Percentiles rank a stretch among this genome's conserved stretches.
These are phyloP conservation scores for Talaromyces liani DNA, from an alignment of 495 filamentous ascomycete genomes.

Conservation along the genomic window DNA sequence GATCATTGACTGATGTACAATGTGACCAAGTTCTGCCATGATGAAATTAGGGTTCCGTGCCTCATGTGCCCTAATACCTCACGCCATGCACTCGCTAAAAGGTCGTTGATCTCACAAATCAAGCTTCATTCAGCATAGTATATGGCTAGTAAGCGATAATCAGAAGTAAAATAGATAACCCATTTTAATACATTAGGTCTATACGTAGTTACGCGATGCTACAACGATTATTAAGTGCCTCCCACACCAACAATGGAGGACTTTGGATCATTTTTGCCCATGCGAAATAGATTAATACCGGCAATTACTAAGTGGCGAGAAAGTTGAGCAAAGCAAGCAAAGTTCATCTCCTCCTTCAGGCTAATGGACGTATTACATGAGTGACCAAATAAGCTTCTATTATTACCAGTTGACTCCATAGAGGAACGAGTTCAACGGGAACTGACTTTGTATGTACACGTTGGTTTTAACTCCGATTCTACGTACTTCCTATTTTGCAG, in stretches of 20 bases:
- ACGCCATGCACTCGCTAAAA: too few species aligned
- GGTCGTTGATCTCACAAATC: background rate
- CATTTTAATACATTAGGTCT: background rate
- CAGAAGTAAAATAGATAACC: background rate
- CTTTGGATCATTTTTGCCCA: background rate
- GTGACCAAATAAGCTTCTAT: background rate
- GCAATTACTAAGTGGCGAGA: background rate
- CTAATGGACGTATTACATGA: background rate
- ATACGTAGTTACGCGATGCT: background rate
- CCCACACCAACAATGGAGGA: background rate
- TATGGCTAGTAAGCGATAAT: background rate
- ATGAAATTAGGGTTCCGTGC: background rate
- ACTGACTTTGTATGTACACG: background rate
- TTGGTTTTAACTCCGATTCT: background rate
- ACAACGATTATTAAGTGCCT: background rate
- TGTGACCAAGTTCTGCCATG: background rate
- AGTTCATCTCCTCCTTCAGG: background rate
- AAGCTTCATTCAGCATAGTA: background rate
- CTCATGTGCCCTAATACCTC: background rate
- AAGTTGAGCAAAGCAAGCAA: background rate
- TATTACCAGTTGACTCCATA: background rate
- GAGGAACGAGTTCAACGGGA: background rate
- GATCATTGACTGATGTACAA: too few species aligned
- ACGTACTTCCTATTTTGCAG: background rate
- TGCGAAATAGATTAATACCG: background rate